These are phyloP conservation scores for Macrotyloma uniflorum DNA, from an alignment of 306 rosid species.

Conservation along the genomic window DNA sequence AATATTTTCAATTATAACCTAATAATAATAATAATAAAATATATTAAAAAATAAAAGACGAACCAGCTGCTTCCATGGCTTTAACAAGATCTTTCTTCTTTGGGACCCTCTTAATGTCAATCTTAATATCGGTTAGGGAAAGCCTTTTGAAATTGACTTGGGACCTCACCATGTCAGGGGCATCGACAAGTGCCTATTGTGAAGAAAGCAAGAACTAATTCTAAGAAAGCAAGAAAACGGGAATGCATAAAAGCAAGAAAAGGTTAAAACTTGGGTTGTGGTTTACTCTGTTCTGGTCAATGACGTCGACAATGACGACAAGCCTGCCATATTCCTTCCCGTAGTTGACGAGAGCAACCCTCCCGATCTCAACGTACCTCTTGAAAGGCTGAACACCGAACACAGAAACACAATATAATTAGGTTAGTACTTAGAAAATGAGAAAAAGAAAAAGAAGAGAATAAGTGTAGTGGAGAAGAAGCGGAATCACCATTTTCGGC, in stretches of 20 bases:
- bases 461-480: background rate
- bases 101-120: conserved; percentile 90
- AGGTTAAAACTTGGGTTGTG: background rate
- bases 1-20: background rate
- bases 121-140: conserved; percentile 84
- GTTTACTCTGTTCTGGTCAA: conserved; percentile 83
- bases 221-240: background rate
- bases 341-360: conserved; percentile 90
- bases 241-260: background rate
- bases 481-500: conserved; percentile 36
- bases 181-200: conserved; percentile 86
- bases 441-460: background rate
- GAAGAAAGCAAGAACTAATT: background rate
- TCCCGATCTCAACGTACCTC: conserved; percentile 92
- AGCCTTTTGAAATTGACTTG: conserved; percentile 92
- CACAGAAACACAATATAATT: background rate
- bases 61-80: conserved; percentile 94
- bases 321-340: conserved; percentile 90
- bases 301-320: conserved; percentile 89
- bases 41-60: too few species aligned
- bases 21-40: background rate
- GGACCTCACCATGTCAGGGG: conserved; percentile 86
- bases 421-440: background rate
- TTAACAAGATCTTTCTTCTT: conserved; percentile 87
- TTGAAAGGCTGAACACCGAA: conserved; percentile 72